A percentile compares a stretch with the other conserved stretches of the same genome.
phyloP scores from a whole-genome alignment of 2,329 filamentous ascomycete species.

The Escovopsis weberi region DNA sequence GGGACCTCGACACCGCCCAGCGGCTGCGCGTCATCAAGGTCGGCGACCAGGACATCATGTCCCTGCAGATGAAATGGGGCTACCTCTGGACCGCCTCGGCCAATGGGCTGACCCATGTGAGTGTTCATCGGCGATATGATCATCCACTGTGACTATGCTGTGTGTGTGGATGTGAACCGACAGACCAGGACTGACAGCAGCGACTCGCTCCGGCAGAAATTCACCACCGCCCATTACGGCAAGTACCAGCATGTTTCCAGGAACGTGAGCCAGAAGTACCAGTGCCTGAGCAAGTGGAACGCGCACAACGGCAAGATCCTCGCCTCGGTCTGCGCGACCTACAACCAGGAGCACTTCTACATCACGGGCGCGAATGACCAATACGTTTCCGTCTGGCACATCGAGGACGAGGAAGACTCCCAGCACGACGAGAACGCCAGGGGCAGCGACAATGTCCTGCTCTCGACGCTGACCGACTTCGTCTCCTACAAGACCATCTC shows the following conservation, averaged over 20 bases:
- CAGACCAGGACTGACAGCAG: too few relatives aligned
- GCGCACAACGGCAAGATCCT: conserved; percentile 81
- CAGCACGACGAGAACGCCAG: conserved; percentile 19
- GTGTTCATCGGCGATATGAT: conserved; percentile 11
- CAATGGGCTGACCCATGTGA: conserved; percentile 72
- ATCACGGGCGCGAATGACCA: conserved; percentile 92
- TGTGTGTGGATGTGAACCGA: too few relatives aligned
- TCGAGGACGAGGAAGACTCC: conserved; percentile 29
- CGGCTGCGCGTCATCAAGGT: conserved; percentile 75
- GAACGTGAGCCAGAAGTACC: conserved; percentile 63
- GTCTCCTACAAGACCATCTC: conserved; percentile 88
- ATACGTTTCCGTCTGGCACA: conserved; percentile 76
- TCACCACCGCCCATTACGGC: conserved; percentile 50
- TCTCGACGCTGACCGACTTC: conserved; percentile 69
- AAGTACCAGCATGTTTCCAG: conserved; percentile 35
- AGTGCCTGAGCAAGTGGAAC: conserved; percentile 62
- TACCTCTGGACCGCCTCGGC: conserved; percentile 79
- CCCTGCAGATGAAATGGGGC: conserved; percentile 72
- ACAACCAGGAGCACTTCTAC: conserved; percentile 64
- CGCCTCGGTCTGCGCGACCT: conserved; percentile 60
- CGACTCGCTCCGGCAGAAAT: conserved; percentile 32
- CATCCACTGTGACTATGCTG: too few relatives aligned
- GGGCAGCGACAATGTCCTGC: conserved; percentile 34
- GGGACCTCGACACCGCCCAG: conserved; percentile 92
- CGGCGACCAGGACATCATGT: conserved; percentile 70